Evolutionary conservation across 305 asterid genomes (phyloP).

Genomic region (Fraxinus ornus): DNA sequence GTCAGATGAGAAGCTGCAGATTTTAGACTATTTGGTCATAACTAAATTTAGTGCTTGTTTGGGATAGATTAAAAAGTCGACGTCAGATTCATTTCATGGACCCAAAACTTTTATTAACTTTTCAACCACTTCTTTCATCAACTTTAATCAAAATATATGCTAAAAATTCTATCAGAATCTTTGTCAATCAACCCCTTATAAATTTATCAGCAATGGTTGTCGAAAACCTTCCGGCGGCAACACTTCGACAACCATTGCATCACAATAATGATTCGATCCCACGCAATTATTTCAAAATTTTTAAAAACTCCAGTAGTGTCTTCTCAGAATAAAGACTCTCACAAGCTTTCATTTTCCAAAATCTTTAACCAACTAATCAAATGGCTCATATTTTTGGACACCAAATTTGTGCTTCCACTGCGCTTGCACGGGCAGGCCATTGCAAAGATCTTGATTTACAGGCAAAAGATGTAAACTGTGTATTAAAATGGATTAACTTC

Average conservation of each 20-base stretch:
- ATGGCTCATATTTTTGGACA: neutral
- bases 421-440: neutral
- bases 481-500: neutral
- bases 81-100: neutral
- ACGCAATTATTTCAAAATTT: neutral
- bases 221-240: neutral
- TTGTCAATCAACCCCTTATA: neutral
- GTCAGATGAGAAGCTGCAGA: neutral
- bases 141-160: neutral
- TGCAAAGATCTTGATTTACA: neutral
- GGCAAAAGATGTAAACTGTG: neutral
- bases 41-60: neutral
- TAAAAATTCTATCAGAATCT: neutral
- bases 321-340: neutral
- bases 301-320: neutral
- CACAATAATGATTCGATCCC: neutral
- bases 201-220: neutral
- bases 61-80: neutral
- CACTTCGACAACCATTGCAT: neutral
- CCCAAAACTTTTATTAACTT: too few species aligned
- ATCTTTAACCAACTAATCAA: neutral
- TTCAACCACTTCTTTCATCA: neutral
- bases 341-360: neutral
- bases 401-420: neutral
- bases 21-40: neutral